Conservation (phyloP, 2,329 filamentous ascomycete species). For the Pezicula neosporulosa region DNA sequence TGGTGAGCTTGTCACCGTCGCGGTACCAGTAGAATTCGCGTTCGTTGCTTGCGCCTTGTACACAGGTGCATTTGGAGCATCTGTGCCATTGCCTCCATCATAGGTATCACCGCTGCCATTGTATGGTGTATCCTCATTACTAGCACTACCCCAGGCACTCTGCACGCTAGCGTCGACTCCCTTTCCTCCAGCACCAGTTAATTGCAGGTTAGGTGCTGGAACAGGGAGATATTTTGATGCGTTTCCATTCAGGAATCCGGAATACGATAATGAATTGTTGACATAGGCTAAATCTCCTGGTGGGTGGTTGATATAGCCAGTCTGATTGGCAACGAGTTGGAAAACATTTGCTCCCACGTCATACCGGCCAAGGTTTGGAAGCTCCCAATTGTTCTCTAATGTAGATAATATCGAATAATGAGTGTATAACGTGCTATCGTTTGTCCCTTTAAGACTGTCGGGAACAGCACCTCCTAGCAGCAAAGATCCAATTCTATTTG, state of each 20-base stretch:
- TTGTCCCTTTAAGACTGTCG: constrained; percentile 40
- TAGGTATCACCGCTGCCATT: constrained; percentile 40
- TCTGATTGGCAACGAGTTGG: constrained; percentile 22
- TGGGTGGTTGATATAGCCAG: constrained; percentile 24
- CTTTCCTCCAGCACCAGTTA: constrained; percentile 40
- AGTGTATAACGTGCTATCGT: constrained; percentile 46
- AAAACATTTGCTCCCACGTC: constrained; percentile 37
- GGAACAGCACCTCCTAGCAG: constrained; percentile 54
- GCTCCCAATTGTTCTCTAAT: constrained; percentile 38
- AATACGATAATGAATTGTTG: constrained; percentile 42
- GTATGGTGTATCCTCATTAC: constrained; percentile 35
- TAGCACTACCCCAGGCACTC: constrained; percentile 27
- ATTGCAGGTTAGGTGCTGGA: constrained; percentile 39
- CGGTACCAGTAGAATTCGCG: constrained; percentile 12
- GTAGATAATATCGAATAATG: constrained; percentile 42
- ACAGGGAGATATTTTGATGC: constrained; percentile 27
- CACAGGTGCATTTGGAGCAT: constrained; percentile 31
- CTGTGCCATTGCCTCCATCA: constrained; percentile 33
- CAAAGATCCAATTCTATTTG: constrained; percentile 51
- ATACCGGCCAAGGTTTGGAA: constrained; percentile 39
- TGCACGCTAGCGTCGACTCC: constrained; percentile 32
- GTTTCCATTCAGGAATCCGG: constrained; percentile 33
- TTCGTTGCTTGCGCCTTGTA: constrained; percentile 31
- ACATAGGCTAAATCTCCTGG: constrained; percentile 30
- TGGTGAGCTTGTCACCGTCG: not conserved